Evolutionary conservation across 805 yeast genomes (phyloP).

Genomic region (Jamesozyma spencerorum): DNA sequence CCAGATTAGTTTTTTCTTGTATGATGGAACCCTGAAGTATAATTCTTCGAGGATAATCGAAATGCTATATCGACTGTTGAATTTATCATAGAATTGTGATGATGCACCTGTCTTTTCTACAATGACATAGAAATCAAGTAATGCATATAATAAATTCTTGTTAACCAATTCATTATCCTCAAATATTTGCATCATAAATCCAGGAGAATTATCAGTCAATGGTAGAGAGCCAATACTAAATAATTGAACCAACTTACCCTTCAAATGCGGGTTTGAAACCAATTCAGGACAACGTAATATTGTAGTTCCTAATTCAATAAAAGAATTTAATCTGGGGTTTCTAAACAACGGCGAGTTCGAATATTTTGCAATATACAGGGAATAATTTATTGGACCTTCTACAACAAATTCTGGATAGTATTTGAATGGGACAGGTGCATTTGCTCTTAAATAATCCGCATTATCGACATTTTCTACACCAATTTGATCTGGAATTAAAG

Average conservation of each 20-base stretch:
- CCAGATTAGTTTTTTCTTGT: constrained; percentile 55
- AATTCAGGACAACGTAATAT: constrained; percentile 77
- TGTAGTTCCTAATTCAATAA: constrained; percentile 64
- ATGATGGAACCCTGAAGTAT: constrained; percentile 60
- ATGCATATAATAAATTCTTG: constrained; percentile 65
- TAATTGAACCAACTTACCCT: constrained; percentile 72
- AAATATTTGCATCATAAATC: constrained; percentile 62
- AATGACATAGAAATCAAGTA: constrained; percentile 84
- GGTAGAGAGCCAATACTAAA: constrained; percentile 67
- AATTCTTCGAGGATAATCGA: constrained; percentile 73
- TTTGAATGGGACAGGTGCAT: constrained; percentile 69
- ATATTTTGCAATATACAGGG: constrained; percentile 51
- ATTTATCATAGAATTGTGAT: constrained; percentile 92
- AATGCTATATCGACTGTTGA: constrained; percentile 80
- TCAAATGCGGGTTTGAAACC: constrained; percentile 87
- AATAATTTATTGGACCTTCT: constrained; percentile 71
- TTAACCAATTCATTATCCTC: constrained; percentile 52
- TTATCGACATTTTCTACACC: constrained; percentile 65
- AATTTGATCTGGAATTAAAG: constrained; percentile 49
- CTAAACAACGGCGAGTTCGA: constrained; percentile 47
- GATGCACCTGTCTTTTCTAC: constrained; percentile 94
- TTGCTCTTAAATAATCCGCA: constrained; percentile 54
- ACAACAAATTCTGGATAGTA: constrained; percentile 77
- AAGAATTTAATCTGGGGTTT: constrained; percentile 43
- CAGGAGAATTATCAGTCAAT: constrained; percentile 48